These are phyloP conservation scores for Silene coronaria DNA, from an alignment of 179 eudicot species.

Conservation along the genomic window DNA sequence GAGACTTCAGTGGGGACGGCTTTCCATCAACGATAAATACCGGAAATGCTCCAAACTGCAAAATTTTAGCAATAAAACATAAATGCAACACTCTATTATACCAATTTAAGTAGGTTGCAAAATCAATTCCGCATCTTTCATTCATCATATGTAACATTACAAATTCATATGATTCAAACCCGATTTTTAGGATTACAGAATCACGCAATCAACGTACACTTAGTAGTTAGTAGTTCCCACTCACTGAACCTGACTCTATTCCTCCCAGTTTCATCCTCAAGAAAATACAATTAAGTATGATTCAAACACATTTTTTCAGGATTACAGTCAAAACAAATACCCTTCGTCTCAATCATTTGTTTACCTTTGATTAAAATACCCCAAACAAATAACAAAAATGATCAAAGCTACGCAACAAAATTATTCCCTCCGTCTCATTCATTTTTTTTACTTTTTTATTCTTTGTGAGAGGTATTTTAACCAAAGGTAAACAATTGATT, in stretches of 20 bases:
- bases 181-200: background rate
- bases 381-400: too few species aligned
- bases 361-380: too few species aligned
- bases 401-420: too few species aligned
- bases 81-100: background rate
- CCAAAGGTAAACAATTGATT: too few species aligned
- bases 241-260: background rate
- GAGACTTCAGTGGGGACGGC: constrained; percentile 75
- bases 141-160: constrained; percentile 1
- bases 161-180: background rate
- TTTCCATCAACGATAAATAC: constrained; percentile 83
- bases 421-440: too few species aligned
- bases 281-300: background rate
- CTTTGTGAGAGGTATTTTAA: too few species aligned
- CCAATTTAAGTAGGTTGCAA: background rate
- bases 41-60: constrained; percentile 92
- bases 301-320: background rate
- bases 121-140: background rate
- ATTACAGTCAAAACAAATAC: background rate
- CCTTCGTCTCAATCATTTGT: background rate
- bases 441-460: too few species aligned
- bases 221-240: background rate
- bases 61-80: constrained; percentile 20
- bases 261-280: background rate
- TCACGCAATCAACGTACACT: background rate